Conservation (phyloP, 2,329 filamentous ascomycete species). For the Tolypocladium tundrense region DNA sequence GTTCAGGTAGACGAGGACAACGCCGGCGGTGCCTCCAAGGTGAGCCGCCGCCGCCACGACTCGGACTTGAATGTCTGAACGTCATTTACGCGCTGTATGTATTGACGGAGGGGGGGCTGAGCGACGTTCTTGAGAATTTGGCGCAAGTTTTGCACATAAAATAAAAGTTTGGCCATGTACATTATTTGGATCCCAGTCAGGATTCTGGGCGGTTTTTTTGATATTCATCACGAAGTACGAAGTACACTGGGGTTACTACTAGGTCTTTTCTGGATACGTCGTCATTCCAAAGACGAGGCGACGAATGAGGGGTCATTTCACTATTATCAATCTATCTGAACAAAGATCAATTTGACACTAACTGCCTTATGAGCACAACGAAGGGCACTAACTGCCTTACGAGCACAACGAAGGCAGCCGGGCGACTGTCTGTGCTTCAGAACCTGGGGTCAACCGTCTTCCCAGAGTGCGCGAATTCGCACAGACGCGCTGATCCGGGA, state of each 20-base stretch:
- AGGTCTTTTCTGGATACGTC: neutral
- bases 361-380: neutral
- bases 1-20: conserved; percentile 24
- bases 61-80: conserved; percentile 2
- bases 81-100: neutral
- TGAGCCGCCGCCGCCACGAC: conserved; percentile 1
- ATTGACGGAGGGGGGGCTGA: neutral
- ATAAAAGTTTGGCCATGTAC: neutral
- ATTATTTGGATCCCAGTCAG: neutral
- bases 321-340: neutral
- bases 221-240: too few relatives aligned
- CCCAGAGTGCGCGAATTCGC: neutral
- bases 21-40: neutral
- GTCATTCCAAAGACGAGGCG: neutral
- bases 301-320: neutral
- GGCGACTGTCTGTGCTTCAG: neutral
- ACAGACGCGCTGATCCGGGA: neutral
- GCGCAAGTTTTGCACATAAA: neutral
- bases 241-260: neutral
- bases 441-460: neutral
- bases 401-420: neutral
- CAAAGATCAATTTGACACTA: neutral
- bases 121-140: neutral
- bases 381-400: neutral
- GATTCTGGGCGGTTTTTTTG: neutral